Base-by-base conservation (phyloP, 108 stramenopile species). In the Skeletonema costatum region DNA sequence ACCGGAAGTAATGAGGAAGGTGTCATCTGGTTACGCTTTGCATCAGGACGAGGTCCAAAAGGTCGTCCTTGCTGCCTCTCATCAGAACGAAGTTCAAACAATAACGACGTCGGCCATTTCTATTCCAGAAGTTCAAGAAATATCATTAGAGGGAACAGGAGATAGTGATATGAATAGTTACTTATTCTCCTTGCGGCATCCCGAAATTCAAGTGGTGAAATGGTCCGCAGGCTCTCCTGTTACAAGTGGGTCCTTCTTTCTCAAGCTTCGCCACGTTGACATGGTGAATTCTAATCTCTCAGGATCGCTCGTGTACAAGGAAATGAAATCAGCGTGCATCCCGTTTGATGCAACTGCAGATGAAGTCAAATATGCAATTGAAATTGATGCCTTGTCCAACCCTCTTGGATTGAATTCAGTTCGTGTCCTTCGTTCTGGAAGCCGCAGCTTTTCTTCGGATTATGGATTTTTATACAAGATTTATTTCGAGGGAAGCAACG, bases 1-100 rank as follows among this genome's bases (percentile, higher is more conserved):
- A 29, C 88, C 92, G 38, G 66, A 77, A 48, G 39, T 79, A 39
- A 80, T 87, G 19, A 53, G 25, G 5, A 60, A n/a, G n/a, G 48
- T 93, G 17, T 38, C 66, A 30, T 74, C 87, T 11, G 68, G 65
- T 10, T 48, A 80, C 60, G 74, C 88, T 2, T 66, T 93, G 29
- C 88, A 93, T 48, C 86, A 76, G 17, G 76, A 91, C 39, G 92
- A 93, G 75, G 83, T 94, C 30, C 95, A 96, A 80, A 59, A 62
- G 10, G 53, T 96, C 46, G 80, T 74, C 7, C 39, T 93, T 30
- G 87, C 87, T 25, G 93, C 95, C 19, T 63, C 83, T 35, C 91
- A 92, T 72, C 65, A 72, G 31, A 80, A 86, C 61, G 95, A 96
- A 63, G 76, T 96, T 60, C 95, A 96, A 62, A 51, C 68, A 51